Percentiles rank a stretch among this genome's conserved stretches.
phyloP scores from a whole-genome alignment of 1,139 yeast species.

The Candida sp. region DNA sequence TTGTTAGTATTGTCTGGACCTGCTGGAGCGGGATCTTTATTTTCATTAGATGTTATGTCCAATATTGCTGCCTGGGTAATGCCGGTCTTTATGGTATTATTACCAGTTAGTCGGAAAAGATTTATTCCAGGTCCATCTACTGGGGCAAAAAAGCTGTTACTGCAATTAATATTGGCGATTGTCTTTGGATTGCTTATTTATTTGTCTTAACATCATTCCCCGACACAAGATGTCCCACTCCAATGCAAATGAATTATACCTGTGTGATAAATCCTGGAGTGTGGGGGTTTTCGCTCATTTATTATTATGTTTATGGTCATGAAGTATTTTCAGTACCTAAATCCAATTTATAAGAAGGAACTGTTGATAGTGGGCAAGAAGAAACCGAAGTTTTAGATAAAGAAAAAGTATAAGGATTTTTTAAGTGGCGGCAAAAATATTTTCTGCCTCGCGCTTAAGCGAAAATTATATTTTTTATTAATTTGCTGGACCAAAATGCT shows the following conservation, averaged over 20 bases:
- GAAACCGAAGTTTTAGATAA: not conserved
- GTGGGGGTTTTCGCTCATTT: conserved; percentile 38
- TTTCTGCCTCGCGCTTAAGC: too few species aligned
- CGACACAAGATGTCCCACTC: conserved; percentile 26
- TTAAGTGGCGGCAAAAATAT: too few species aligned
- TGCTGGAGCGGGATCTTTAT: conserved; percentile 56
- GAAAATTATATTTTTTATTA: too few species aligned
- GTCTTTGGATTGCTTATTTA: conserved; percentile 30
- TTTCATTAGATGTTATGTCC: conserved; percentile 60
- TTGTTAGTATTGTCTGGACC: conserved; percentile 50
- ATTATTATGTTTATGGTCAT: conserved; percentile 45
- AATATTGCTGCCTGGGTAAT: conserved; percentile 59
- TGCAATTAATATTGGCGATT: conserved; percentile 36
- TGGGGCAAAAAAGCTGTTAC: conserved; percentile 46
- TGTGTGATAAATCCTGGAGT: conserved; percentile 48
- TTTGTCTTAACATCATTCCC: conserved; percentile 50
- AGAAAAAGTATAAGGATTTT: too few species aligned
- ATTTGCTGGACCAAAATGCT: too few species aligned
- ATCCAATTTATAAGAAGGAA: conserved; percentile 21
- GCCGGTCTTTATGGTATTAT: conserved; percentile 46
- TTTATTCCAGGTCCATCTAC: conserved; percentile 59
- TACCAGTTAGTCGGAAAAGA: conserved; percentile 41
- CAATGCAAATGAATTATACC: conserved; percentile 56
- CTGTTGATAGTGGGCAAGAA: conserved; percentile 1
- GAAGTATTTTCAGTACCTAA: conserved; percentile 34